phyloP scores from a whole-genome alignment of 176 grass and related monocot species.

The Stipa capillata region DNA sequence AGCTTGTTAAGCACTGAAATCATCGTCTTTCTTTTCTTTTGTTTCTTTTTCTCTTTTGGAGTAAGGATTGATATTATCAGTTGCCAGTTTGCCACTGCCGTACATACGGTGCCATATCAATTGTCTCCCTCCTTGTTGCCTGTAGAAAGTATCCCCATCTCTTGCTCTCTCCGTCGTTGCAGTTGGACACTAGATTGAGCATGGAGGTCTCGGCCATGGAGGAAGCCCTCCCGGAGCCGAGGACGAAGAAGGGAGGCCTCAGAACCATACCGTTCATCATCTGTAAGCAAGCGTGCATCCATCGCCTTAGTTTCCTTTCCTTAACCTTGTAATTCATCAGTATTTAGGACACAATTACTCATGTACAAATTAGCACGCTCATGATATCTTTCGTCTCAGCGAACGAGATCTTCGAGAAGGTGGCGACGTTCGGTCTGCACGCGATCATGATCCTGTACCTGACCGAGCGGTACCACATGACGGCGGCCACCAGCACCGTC shows the following conservation, averaged over 20 bases:
- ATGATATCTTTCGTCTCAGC: conserved; percentile 1
- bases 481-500: neutral
- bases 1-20: neutral
- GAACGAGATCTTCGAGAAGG: conserved; percentile 73
- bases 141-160: neutral
- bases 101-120: neutral
- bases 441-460: conserved; percentile 72
- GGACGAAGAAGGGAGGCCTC: conserved; percentile 54
- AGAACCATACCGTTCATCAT: conserved; percentile 66
- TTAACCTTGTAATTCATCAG: neutral
- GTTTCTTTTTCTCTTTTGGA: neutral
- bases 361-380: neutral
- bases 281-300: conserved; percentile 18
- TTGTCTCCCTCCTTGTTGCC: neutral
- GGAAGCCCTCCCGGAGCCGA: conserved; percentile 18
- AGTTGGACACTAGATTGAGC: neutral
- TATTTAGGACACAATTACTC: too few species aligned
- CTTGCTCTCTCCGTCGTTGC: neutral
- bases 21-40: neutral
- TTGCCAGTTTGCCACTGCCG: neutral
- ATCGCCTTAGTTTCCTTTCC: neutral
- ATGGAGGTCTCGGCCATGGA: conserved; percentile 48
- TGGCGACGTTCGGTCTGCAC: conserved; percentile 43
- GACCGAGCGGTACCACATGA: conserved; percentile 39
- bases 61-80: neutral